Conservation (phyloP, 352 stramenopile genomes). For the Phytophthora ohioensis region DNA sequence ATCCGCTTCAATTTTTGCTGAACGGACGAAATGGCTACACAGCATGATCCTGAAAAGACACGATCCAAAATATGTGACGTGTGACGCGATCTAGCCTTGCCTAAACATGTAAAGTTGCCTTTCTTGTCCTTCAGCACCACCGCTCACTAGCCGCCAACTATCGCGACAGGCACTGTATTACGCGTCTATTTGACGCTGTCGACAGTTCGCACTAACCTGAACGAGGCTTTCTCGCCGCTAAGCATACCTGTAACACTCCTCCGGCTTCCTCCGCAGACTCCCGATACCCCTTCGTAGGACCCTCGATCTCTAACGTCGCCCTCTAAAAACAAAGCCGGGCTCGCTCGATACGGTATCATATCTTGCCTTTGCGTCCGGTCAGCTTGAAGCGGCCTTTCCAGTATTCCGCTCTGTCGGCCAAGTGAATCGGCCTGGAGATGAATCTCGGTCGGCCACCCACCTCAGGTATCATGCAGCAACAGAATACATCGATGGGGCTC, state of each 20-base stretch:
- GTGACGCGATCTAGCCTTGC: slow-evolving; percentile 11
- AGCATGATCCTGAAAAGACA: slow-evolving; percentile 26
- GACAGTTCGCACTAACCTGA: slow-evolving; percentile 1
- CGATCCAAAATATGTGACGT: slow-evolving; percentile 41
- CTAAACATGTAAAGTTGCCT: neutral
- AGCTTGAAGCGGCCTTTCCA: slow-evolving; percentile 27
- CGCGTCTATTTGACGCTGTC: slow-evolving; percentile 10
- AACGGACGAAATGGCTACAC: neutral
- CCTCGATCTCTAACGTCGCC: slow-evolving; percentile 10
- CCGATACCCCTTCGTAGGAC: neutral
- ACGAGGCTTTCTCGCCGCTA: slow-evolving; percentile 25
- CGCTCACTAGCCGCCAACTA: slow-evolving; percentile 7
- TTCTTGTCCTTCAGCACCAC: neutral
- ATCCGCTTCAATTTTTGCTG: too few relatives aligned
- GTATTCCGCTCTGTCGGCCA: slow-evolving; percentile 8
- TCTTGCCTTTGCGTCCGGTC: slow-evolving; percentile 23
- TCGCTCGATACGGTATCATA: slow-evolving; percentile 21
- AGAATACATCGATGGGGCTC: slow-evolving; percentile 4
- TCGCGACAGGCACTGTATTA: slow-evolving; percentile 18
- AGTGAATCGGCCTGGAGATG: slow-evolving; percentile 9
- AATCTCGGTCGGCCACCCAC: slow-evolving; percentile 20
- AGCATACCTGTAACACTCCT: slow-evolving; percentile 2
- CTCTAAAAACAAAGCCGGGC: slow-evolving; percentile 23
- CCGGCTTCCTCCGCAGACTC: neutral
- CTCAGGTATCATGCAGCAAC: slow-evolving; percentile 34